Evolutionary conservation across 2,329 filamentous ascomycete genomes (phyloP), one percentile per base, ranked within the genome.

Genomic region (Parafenestella ontariensis): DNA sequence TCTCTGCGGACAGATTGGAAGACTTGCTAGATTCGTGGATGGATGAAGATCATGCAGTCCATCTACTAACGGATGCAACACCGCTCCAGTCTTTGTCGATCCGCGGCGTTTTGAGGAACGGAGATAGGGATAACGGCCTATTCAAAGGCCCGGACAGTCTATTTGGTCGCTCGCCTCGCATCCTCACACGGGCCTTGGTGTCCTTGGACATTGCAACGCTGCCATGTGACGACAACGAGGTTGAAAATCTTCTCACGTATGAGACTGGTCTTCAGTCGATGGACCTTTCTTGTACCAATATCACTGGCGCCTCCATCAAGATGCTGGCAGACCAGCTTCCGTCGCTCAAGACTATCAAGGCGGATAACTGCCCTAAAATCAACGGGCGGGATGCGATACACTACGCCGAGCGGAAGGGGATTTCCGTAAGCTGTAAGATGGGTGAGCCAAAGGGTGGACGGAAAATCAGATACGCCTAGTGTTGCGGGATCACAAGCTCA

Each of bases 241-340:
- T 76, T 10, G 69, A 72, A 7, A 29, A 52, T 2, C 54, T 79
- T 0, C 47, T 63, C 23, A 53, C 26, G 15, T n/a, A 59, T 33
- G 36, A 54, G 1, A 65, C 54, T 33, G 64, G 57, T 0, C 75
- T 64, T 17, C 57, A 33, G 34, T 56, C 45, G 0, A 55, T 81
- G 15, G 66, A 80, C 49, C 37, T 81, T 0, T 73, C 71, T 0
- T 57, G 61, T 0, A 76, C 76, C 1, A 58, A 61, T 5, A 71
- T 81, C 33, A 78, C 76, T 0, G 79, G 79, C 6, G 75, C 75
- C 1, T 68, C 72, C 2, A 70, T 81, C 28, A 78, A 76, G 54
- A 70, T 69, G 52, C 58, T 78, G 15, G 67, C 73, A 0, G 68
- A 74, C 24, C 53, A 49, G 8, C 36, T 73, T 10, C 59, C 60